Evolutionary conservation across 2,329 filamentous ascomycete species (phyloP).

Genomic region (Colletotrichum orchidophilum): DNA sequence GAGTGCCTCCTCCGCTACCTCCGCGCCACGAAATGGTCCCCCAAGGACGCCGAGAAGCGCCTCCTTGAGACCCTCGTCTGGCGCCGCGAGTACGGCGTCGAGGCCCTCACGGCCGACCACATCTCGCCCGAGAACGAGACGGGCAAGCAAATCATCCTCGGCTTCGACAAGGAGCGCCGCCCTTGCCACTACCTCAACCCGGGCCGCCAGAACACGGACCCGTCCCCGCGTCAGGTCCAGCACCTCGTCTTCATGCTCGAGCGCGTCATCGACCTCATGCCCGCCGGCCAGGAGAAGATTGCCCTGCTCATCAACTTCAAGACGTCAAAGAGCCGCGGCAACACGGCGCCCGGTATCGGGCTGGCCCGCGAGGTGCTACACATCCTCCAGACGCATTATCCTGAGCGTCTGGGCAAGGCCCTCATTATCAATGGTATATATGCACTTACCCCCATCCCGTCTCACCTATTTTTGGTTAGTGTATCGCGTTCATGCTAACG

Average conservation of each 20-base stretch:
- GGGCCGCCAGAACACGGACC: slow-evolving; percentile 90
- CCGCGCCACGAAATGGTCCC: slow-evolving; percentile 90
- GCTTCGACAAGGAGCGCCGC: slow-evolving; percentile 86
- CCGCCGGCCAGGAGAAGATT: slow-evolving; percentile 85
- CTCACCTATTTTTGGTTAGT: slow-evolving; percentile 23
- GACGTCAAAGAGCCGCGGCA: slow-evolving; percentile 76
- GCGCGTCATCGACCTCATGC: slow-evolving; percentile 86
- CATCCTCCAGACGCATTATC: slow-evolving; percentile 96
- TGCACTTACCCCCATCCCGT: not conserved
- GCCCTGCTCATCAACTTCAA: slow-evolving; percentile 94
- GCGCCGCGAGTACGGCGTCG: slow-evolving; percentile 89
- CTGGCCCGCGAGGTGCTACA: slow-evolving; percentile 85
- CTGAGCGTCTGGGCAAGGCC: slow-evolving; percentile 87
- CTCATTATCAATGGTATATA: slow-evolving; percentile 85
- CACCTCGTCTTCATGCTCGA: slow-evolving; percentile 98
- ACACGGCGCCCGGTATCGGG: slow-evolving; percentile 76
- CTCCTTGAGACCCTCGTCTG: slow-evolving; percentile 83
- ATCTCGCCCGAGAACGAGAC: slow-evolving; percentile 96
- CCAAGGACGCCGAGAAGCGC: slow-evolving; percentile 79
- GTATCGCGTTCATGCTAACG: not conserved
- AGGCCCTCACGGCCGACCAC: slow-evolving; percentile 82
- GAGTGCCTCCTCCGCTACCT: slow-evolving; percentile 95
- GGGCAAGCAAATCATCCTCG: slow-evolving; percentile 90
- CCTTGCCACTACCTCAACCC: slow-evolving; percentile 93
- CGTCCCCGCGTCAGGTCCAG: slow-evolving; percentile 86